phyloP scores from a whole-genome alignment of 768 basidiomycete genomes.

The Tricholoma matsutake region DNA sequence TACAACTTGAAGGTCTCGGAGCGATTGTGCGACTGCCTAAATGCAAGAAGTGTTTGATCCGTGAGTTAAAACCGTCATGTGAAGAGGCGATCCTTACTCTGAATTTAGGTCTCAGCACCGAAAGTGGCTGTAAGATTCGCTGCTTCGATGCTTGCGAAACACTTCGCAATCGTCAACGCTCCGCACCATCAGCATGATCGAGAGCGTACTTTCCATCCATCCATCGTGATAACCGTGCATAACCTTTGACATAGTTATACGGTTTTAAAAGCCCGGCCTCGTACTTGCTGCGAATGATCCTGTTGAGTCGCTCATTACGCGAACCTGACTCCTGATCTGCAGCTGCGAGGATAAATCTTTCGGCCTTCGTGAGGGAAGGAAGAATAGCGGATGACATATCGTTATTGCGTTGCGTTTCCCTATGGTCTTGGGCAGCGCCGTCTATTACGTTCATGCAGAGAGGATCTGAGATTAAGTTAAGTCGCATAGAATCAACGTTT shows the following conservation, averaged over 20 bases:
- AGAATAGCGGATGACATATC: conserved; percentile 48
- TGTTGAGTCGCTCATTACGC: conserved; percentile 82
- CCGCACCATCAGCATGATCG: background rate
- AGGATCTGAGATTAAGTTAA: background rate
- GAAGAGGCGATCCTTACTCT: conserved; percentile 47
- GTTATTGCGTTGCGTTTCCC: conserved; percentile 10
- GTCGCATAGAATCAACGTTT: background rate
- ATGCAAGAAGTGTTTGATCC: conserved; percentile 1
- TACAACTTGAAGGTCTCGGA: conserved; percentile 80
- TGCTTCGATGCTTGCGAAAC: conserved; percentile 90
- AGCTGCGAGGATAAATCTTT: conserved; percentile 87
- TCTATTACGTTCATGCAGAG: conserved; percentile 10
- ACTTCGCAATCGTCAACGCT: conserved; percentile 33
- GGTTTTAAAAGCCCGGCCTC: conserved; percentile 94
- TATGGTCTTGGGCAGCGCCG: conserved; percentile 5
- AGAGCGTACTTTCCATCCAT: conserved; percentile 85
- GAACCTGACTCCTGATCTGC: conserved; percentile 93
- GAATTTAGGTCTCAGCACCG: conserved; percentile 82
- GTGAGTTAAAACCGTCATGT: background rate
- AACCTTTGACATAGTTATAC: conserved; percentile 96
- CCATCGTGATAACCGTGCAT: conserved; percentile 87
- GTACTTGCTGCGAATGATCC: conserved; percentile 94
- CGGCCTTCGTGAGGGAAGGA: conserved; percentile 75
- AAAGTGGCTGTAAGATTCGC: conserved; percentile 86
- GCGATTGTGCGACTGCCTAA: conserved; percentile 78